phyloP scores from a whole-genome alignment of 106 monocot species.

The Dactylorhiza incarnata region DNA sequence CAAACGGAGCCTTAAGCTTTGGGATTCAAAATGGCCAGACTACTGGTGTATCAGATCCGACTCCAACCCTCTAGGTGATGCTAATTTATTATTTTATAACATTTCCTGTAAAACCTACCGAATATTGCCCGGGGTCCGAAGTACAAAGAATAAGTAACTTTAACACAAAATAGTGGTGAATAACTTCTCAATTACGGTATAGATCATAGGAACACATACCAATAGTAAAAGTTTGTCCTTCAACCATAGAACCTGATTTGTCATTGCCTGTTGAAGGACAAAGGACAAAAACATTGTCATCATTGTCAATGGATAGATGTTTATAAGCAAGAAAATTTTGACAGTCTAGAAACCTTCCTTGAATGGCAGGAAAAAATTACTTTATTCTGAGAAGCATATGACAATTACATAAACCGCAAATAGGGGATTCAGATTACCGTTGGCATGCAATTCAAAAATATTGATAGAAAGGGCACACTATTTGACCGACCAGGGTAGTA shows the following conservation, averaged over 20 bases:
- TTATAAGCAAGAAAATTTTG: not conserved
- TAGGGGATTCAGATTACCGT: not conserved
- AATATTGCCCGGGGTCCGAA: too few relatives aligned
- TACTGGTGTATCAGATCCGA: too few relatives aligned
- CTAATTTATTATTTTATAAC: too few relatives aligned
- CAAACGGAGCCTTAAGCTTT: too few relatives aligned
- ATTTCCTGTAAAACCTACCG: too few relatives aligned
- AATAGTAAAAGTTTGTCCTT: constrained; percentile 97
- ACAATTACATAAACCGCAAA: not conserved
- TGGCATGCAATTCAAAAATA: not conserved
- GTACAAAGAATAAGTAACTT: not conserved
- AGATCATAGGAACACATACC: constrained; percentile 32
- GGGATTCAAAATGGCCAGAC: too few relatives aligned
- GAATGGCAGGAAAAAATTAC: not conserved
- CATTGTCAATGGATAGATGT: not conserved
- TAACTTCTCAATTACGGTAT: not conserved
- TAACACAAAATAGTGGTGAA: not conserved
- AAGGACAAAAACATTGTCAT: not conserved
- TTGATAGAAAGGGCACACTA: too few relatives aligned
- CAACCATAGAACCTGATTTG: constrained; percentile 76
- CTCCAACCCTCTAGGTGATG: too few relatives aligned
- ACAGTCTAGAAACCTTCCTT: not conserved
- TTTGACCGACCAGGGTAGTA: too few relatives aligned
- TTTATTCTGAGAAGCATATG: not conserved
- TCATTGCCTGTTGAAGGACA: constrained; percentile 66